Conservation (phyloP, 352 stramenopile species). For the Globisporangium cederbergense region DNA sequence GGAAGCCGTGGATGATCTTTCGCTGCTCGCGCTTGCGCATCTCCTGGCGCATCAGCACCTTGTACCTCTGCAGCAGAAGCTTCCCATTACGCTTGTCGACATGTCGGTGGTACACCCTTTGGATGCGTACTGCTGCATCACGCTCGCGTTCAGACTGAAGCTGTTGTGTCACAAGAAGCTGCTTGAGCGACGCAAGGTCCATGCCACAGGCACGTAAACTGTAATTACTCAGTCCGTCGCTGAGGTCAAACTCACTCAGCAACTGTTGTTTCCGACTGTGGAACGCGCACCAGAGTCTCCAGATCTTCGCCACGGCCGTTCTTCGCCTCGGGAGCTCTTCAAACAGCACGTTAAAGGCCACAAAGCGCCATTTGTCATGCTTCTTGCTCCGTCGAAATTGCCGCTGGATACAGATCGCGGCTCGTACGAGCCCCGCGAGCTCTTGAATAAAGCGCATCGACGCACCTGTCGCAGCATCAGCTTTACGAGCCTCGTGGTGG, state of each 20-base stretch:
- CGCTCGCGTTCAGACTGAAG: constrained; percentile 12
- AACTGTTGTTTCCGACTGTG: constrained; percentile 9
- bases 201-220: neutral
- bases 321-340: constrained; percentile 28
- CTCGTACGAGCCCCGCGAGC: constrained; percentile 21
- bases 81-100: constrained; percentile 33
- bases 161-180: constrained; percentile 22
- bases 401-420: constrained; percentile 37
- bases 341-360: constrained; percentile 25
- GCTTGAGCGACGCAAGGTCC: constrained; percentile 13
- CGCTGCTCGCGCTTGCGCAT: constrained; percentile 46
- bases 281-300: constrained; percentile 24
- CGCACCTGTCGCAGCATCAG: constrained; percentile 2
- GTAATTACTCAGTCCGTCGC: neutral
- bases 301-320: constrained; percentile 18
- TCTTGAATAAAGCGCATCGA: constrained; percentile 15
- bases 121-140: constrained; percentile 27
- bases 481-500: neutral
- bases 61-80: constrained; percentile 39
- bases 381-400: constrained; percentile 19
- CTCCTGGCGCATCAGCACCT: constrained; percentile 43
- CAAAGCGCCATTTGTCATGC: constrained; percentile 30
- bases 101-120: constrained; percentile 25
- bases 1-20: constrained; percentile 45
- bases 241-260: neutral